Conservation (phyloP, 768 basidiomycete genomes). For the Trametes villosa region DNA sequence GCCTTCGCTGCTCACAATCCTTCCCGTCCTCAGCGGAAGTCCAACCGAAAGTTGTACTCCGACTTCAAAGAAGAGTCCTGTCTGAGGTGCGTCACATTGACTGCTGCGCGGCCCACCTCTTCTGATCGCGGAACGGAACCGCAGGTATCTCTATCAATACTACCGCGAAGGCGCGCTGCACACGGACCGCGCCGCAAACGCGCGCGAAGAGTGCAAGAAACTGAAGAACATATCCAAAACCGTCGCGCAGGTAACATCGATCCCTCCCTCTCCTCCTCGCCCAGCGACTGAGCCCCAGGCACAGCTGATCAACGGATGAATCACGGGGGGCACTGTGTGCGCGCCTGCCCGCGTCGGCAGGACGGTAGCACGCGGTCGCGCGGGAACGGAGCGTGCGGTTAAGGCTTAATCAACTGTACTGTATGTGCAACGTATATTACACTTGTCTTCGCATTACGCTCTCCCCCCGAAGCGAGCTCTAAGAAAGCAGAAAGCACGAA, state of each 20-base stretch:
- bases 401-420: conserved; percentile 19
- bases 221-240: conserved; percentile 54
- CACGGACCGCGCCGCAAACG: conserved; percentile 55
- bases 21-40: conserved; percentile 54
- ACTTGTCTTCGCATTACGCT: conserved; percentile 10
- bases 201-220: conserved; percentile 66
- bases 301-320: conserved; percentile 16
- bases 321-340: not conserved
- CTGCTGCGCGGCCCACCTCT: too few species aligned
- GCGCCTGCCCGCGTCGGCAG: not conserved
- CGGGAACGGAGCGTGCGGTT: not conserved
- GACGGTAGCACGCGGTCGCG: conserved; percentile 8
- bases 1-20: not conserved
- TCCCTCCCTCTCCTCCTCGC: not conserved
- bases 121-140: not conserved
- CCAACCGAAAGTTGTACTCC: conserved; percentile 75
- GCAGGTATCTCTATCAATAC: conserved; percentile 68
- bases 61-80: conserved; percentile 83
- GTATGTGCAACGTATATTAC: conserved; percentile 25
- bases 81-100: conserved; percentile 53
- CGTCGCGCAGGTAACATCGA: conserved; percentile 40
- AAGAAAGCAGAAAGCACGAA: not conserved
- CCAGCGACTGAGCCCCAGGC: not conserved
- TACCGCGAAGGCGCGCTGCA: conserved; percentile 54
- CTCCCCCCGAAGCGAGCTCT: conserved; percentile 2